These are phyloP conservation scores for Pseudofabraea citricarpa DNA, from an alignment of 2,329 filamentous ascomycete species.

Conservation along the genomic window DNA sequence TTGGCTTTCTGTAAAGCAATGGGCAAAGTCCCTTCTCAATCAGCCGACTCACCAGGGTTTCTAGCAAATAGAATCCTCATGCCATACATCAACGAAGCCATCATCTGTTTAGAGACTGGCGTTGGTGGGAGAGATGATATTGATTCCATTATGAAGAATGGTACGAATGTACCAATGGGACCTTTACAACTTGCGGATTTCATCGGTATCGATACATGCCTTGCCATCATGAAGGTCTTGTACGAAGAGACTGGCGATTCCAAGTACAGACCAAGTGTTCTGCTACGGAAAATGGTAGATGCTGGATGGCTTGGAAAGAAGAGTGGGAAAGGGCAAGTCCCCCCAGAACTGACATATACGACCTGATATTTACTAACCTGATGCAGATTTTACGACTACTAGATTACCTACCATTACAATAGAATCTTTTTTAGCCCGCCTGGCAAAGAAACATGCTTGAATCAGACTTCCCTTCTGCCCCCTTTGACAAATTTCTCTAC, in stretches of 20 bases:
- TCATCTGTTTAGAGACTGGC: conserved; percentile 92
- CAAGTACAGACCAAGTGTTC: conserved; percentile 87
- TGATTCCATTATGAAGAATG: conserved; percentile 98
- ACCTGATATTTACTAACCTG: conserved; percentile 11
- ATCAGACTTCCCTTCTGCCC: no score
- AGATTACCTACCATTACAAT: no score
- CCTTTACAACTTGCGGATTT: conserved; percentile 92
- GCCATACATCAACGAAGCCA: conserved; percentile 98
- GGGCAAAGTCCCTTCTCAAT: conserved; percentile 87
- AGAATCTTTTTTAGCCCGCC: no score
- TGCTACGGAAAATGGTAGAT: conserved; percentile 93
- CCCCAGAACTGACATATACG: no score
- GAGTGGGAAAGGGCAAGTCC: conserved; percentile 69
- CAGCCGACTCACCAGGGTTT: conserved; percentile 88
- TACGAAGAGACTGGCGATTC: conserved; percentile 89
- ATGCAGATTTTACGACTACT: conserved; percentile 28
- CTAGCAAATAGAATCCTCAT: conserved; percentile 95
- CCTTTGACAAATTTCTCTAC: no score
- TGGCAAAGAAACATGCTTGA: no score
- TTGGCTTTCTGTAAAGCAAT: conserved; percentile 83
- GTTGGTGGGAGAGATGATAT: conserved; percentile 88
- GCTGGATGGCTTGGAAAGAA: conserved; percentile 98
- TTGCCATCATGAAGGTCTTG: conserved; percentile 95
- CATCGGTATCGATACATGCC: conserved; percentile 92
- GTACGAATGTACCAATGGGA: conserved; percentile 97